These are phyloP conservation scores for Exobasidium cylindrosporum DNA, from an alignment of 1,284 basidiomycete genomes.

Conservation along the genomic window DNA sequence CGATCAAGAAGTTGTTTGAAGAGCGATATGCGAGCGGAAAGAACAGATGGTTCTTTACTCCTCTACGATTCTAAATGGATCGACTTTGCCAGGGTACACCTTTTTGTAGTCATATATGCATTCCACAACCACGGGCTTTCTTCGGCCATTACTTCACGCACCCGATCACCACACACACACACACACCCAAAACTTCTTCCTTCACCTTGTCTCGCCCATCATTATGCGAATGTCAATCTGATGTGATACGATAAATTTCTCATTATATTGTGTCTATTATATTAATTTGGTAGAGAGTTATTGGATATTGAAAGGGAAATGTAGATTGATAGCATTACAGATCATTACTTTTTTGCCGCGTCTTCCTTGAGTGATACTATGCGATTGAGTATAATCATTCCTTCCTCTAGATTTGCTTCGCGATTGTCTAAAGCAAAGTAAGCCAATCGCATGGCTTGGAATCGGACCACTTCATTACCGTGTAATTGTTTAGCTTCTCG, in stretches of 20 bases:
- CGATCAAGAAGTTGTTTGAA: conserved; percentile 54
- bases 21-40: conserved; percentile 55
- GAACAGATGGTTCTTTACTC: conserved; percentile 56
- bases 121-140: not conserved
- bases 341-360: conserved; percentile 65
- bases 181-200: conserved; percentile 1
- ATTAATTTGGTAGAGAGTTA: no score
- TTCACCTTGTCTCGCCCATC: no score
- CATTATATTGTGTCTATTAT: no score
- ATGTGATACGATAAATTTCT: no score
- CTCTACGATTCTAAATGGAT: conserved; percentile 50
- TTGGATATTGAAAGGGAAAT: no score
- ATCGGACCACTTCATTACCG: conserved; percentile 88
- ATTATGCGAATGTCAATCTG: no score
- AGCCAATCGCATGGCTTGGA: conserved; percentile 92
- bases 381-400: conserved; percentile 81
- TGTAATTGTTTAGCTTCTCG: conserved; percentile 73
- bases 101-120: not conserved
- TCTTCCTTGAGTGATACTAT: conserved; percentile 97
- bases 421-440: conserved; percentile 87
- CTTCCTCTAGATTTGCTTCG: conserved; percentile 60
- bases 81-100: no score
- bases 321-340: no score
- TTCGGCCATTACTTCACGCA: not conserved
- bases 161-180: conserved; percentile 5